Base-by-base conservation (phyloP, 176 grass and related monocot species). In the Guadua angustifolia region DNA sequence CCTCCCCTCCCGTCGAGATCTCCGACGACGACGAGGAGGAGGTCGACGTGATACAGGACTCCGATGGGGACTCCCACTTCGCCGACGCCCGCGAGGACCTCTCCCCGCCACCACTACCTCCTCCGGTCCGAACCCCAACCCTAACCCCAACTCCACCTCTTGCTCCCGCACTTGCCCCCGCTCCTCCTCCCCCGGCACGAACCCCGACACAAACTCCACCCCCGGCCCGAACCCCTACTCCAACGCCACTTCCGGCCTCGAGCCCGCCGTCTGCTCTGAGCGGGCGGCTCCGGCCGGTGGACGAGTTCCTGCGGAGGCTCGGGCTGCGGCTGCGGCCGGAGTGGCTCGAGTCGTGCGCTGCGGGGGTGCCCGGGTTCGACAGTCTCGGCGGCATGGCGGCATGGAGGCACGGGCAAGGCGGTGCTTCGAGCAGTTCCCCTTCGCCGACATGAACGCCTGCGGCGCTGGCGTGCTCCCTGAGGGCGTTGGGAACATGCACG, bases 391-490 rank as follows among this genome's bases (percentile, higher is more conserved):
- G 87, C 52, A 69, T 70, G 91, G 85, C 58, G 69, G 87, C 52
- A 69, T 70, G 16, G 83, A 79, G 40, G 70, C 11, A 17, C 80
- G 76, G 91, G 91, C 87, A 51, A 95, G 79, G 78, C 83, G 67
- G 43, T 92, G 93, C 46, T 98, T 94, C 56, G 91, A 98, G 77
- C 87, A 92, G 83, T 88, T 98, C 77, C 93, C 95, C 69, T 86
- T 98, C n/a, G 78, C 89, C 50, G 93, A 98, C 73, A 90, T 98
- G 91, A 98, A 92, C 55, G 2, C 8, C n/a, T 90, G 74, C 32
- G 91, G 96, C 7, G 87, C 85, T 4, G 93, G 96, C 4, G 85
- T 92, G 57, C 86, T 95, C 33, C 93, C 96, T 0, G 72, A 78
- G 59, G 89, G 91, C 66, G 83, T 98, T 22, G 82, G 81, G 38